Evolutionary conservation across 2,329 filamentous ascomycete genomes (phyloP).

Genomic region (Penicillium sp.): DNA sequence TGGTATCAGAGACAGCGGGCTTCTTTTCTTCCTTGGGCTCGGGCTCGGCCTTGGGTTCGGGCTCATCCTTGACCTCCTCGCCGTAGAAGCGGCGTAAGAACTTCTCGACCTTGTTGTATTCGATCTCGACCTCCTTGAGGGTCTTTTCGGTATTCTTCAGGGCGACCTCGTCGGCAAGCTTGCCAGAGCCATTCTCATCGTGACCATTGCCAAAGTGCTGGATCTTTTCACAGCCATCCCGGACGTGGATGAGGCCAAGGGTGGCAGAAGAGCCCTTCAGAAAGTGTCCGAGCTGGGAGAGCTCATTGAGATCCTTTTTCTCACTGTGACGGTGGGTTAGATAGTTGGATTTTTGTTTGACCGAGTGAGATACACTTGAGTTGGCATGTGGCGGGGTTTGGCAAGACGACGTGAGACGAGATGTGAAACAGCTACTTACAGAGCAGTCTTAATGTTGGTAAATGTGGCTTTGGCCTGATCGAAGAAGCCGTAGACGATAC

Average conservation of each 20-base stretch:
- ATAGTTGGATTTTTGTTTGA: not conserved
- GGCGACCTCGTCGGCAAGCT: conserved; percentile 68
- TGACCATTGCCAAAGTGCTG: conserved; percentile 86
- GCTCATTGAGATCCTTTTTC: conserved; percentile 68
- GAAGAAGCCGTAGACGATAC: conserved; percentile 91
- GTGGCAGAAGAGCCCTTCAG: conserved; percentile 97
- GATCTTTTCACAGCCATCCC: conserved; percentile 94
- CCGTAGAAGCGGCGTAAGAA: conserved; percentile 73
- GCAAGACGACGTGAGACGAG: not conserved
- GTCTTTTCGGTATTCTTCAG: conserved; percentile 71
- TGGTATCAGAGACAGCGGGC: not conserved
- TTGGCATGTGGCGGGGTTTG: not conserved
- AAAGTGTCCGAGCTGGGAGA: conserved; percentile 89
- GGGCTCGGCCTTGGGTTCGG: conserved; percentile 10
- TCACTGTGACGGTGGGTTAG: conserved; percentile 53
- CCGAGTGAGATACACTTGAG: not conserved
- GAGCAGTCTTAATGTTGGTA: conserved; percentile 73
- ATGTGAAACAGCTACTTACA: conserved; percentile 65
- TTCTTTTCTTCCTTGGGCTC: conserved; percentile 15
- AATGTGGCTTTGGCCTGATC: conserved; percentile 89
- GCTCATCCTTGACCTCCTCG: conserved; percentile 39
- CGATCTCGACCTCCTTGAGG: conserved; percentile 71
- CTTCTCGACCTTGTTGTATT: conserved; percentile 74
- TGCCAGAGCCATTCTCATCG: conserved; percentile 73
- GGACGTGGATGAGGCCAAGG: conserved; percentile 85